Evolutionary conservation across 768 basidiomycete genomes (phyloP).

Genomic region (Tricholoma sp.): DNA sequence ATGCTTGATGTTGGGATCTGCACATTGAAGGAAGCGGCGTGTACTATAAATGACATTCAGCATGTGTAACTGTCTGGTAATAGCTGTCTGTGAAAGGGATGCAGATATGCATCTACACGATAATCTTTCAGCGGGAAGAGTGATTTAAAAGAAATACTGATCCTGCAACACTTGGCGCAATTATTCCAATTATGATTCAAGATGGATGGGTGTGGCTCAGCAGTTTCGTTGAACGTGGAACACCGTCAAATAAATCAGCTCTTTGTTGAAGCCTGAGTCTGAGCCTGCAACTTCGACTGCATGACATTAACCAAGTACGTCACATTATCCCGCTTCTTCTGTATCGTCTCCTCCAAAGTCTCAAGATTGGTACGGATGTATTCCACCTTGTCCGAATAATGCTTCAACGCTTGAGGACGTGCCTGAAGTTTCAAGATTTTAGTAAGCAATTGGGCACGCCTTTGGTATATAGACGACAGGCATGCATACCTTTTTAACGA

Average conservation of each 20-base stretch:
- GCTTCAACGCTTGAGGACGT: conserved; percentile 70
- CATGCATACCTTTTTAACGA: conserved; percentile 83
- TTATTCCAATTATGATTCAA: background rate
- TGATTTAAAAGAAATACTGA: background rate
- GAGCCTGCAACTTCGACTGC: conserved; percentile 51
- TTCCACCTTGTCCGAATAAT: conserved; percentile 78
- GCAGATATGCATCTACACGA: background rate
- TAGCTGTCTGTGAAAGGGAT: background rate
- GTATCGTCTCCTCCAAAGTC: conserved; percentile 81
- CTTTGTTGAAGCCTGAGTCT: conserved; percentile 18
- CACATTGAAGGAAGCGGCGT: no score
- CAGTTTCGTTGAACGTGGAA: background rate
- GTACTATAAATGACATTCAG: no score
- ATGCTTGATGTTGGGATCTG: no score
- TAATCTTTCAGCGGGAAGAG: background rate
- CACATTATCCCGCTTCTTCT: conserved; percentile 89
- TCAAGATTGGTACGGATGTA: conserved; percentile 84
- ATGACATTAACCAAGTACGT: conserved; percentile 68
- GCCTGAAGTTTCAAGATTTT: conserved; percentile 48
- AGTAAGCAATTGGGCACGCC: background rate
- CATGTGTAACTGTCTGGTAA: no score
- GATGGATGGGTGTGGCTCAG: background rate
- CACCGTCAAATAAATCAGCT: conserved; percentile 8
- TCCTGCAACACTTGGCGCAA: background rate
- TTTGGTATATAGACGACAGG: background rate